phyloP scores from a whole-genome alignment of 768 basidiomycete species.

The Agaricus subrufescens region DNA sequence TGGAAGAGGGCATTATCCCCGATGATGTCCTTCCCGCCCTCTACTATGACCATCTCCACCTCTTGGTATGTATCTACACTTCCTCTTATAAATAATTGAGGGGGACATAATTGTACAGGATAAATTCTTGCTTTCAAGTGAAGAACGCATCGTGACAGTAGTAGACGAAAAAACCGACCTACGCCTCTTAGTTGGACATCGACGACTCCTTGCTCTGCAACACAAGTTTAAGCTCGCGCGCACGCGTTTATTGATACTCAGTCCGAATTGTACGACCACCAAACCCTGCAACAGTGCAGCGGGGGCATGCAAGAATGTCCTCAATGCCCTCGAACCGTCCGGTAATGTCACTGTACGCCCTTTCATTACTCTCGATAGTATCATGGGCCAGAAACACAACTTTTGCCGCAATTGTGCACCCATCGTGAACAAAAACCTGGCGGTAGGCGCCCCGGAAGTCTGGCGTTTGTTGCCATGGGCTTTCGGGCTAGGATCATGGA shows the following conservation, averaged over 20 bases:
- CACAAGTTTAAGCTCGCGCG: neutral
- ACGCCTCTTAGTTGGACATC: neutral
- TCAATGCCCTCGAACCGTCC: neutral
- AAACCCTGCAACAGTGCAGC: neutral
- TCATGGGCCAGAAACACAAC: neutral
- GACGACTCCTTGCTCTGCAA: neutral
- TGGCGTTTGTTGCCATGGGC: neutral
- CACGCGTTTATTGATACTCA: neutral
- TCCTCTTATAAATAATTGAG: neutral
- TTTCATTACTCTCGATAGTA: neutral
- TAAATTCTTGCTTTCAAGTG: neutral
- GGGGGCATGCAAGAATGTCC: neutral
- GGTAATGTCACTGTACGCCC: neutral
- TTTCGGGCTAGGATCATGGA: neutral
- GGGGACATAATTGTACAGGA: neutral
- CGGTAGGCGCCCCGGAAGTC: neutral
- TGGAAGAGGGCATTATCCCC: neutral
- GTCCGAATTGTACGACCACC: neutral
- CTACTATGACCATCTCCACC: neutral
- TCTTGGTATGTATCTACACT: neutral
- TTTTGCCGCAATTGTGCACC: neutral
- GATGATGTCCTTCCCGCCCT: neutral
- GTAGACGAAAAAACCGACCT: neutral
- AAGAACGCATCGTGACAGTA: neutral
- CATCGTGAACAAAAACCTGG: neutral